phyloP scores from a whole-genome alignment of 768 basidiomycete species.

The Calocybe cyanea region DNA sequence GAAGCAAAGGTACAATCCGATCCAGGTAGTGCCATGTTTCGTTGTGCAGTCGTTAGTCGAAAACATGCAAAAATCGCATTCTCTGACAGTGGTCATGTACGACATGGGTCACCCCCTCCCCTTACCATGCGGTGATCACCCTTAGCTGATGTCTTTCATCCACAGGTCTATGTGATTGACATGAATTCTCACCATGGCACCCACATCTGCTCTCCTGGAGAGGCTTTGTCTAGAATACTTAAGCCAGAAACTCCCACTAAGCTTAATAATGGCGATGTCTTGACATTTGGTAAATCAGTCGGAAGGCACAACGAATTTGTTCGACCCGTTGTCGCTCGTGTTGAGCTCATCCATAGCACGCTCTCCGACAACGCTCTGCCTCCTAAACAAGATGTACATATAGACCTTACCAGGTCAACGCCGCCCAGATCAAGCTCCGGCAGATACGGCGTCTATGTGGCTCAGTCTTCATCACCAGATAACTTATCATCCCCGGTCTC shows the following conservation, averaged over 20 bases:
- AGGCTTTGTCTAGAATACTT: constrained; percentile 44
- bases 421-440: constrained; percentile 38
- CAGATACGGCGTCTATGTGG: constrained; percentile 56
- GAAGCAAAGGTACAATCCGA: constrained; percentile 35
- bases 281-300: constrained; percentile 79
- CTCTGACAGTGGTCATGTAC: constrained; percentile 66
- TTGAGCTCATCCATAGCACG: constrained; percentile 45
- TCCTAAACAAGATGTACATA: constrained; percentile 21
- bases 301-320: constrained; percentile 59
- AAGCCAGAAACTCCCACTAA: constrained; percentile 51
- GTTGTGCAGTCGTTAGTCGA: constrained; percentile 77
- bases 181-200: constrained; percentile 76
- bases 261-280: constrained; percentile 62
- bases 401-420: constrained; percentile 8
- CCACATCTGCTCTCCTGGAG: constrained; percentile 52
- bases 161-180: constrained; percentile 67
- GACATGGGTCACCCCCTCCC: constrained; percentile 20
- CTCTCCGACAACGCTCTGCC: constrained; percentile 10
- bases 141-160: constrained; percentile 17
- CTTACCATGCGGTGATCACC: constrained; percentile 8
- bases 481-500: constrained; percentile 28
- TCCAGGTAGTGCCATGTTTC: constrained; percentile 54
- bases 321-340: constrained; percentile 55
- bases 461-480: constrained; percentile 43
- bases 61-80: constrained; percentile 76